Percentiles rank a stretch among this genome's conserved stretches.
Evolutionary conservation across 306 rosid species (phyloP).

Genomic region (Cucumis sativus): Cucumber_9930_V3 NC_026656.2:19650001-19650500

Average conservation of each 20-base stretch:
- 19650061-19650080: conserved; percentile 79
- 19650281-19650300: conserved; percentile 66
- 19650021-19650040: conserved; percentile 56
- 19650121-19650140: no score
- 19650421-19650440: neutral
- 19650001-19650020: conserved; percentile 40
- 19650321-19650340: no score
- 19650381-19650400: conserved; percentile 61
- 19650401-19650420: conserved; percentile 44
- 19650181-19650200: neutral
- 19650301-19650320: no score
- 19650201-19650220: conserved; percentile 38
- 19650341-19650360: neutral
- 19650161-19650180: neutral
- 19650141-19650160: no score
- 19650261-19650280: conserved; percentile 82
- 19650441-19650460: neutral
- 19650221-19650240: conserved; percentile 53
- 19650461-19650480: neutral
- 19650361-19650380: conserved; percentile 58
- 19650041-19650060: conserved; percentile 59
- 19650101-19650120: conserved; percentile 40
- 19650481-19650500: conserved; percentile 40
- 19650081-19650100: conserved; percentile 94
- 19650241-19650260: conserved; percentile 61